Evolutionary conservation across 1,284 basidiomycete species (phyloP).

Genomic region (Ceratobasidium sp.): DNA sequence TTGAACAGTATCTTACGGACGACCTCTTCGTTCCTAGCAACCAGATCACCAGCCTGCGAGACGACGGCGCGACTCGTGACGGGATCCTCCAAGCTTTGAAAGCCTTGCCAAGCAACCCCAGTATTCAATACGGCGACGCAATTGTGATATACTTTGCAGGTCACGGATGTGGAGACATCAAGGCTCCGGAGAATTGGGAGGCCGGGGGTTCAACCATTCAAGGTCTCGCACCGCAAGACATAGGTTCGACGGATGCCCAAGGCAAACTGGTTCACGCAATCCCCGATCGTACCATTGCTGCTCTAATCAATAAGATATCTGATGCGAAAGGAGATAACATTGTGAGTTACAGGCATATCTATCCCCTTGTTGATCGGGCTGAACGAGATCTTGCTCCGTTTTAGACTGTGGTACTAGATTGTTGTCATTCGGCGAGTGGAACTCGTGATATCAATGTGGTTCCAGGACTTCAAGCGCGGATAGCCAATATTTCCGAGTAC

Average conservation of each 20-base stretch:
- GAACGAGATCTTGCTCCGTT: not conserved
- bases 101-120: not conserved
- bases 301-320: not conserved
- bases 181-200: not conserved
- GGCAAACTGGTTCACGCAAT: not conserved
- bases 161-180: not conserved
- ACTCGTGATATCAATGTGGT: not conserved
- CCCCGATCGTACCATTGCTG: slow-evolving; percentile 1
- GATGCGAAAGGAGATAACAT: slow-evolving; percentile 11
- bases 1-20: not conserved
- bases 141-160: slow-evolving; percentile 15
- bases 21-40: not conserved
- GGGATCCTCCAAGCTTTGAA: not conserved
- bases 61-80: not conserved
- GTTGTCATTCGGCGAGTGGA: not conserved
- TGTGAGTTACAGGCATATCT: not conserved
- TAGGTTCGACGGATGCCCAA: not conserved
- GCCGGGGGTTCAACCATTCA: too few relatives aligned
- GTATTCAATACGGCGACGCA: not conserved
- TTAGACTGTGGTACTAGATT: slow-evolving; percentile 16
- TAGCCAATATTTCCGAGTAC: not conserved
- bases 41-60: not conserved
- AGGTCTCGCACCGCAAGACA: not conserved
- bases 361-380: not conserved
- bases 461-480: not conserved